phyloP scores from a whole-genome alignment of 768 basidiomycete species.

The Tulasnella calospora region DNA sequence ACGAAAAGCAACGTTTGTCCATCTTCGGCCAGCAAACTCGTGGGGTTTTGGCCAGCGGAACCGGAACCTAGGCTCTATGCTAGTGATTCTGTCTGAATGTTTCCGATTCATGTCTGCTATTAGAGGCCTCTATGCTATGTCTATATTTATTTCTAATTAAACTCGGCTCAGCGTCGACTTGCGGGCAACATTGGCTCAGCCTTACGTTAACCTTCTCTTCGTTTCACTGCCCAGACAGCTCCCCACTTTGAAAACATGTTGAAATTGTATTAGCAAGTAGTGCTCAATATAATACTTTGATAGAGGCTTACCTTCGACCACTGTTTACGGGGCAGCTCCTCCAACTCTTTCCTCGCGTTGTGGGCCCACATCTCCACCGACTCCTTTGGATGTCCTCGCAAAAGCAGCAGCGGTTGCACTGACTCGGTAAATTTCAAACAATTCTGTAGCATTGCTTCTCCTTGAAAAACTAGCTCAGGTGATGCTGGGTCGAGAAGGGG shows the following conservation, averaged over 20 bases:
- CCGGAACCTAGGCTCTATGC: not conserved
- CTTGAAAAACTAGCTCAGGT: not conserved
- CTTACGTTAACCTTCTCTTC: not conserved
- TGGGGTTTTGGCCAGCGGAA: not conserved
- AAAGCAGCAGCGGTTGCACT: not conserved
- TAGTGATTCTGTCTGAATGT: not conserved
- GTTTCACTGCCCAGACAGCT: not conserved
- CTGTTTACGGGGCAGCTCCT: not conserved
- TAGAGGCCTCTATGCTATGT: too few relatives aligned
- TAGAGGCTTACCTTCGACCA: not conserved
- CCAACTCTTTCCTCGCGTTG: not conserved
- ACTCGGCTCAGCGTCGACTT: too few relatives aligned
- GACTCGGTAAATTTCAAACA: not conserved
- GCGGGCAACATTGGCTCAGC: too few relatives aligned
- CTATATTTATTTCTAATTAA: too few relatives aligned
- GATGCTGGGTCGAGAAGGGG: not conserved
- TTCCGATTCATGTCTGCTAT: not conserved
- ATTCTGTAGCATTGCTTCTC: not conserved
- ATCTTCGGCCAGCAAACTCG: not conserved
- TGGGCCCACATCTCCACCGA: not conserved
- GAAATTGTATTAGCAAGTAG: not conserved
- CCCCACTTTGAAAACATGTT: not conserved
- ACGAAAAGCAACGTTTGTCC: not conserved
- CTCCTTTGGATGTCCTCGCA: not conserved
- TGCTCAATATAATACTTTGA: not conserved